Evolutionary conservation across 2,329 filamentous ascomycete genomes (phyloP).

Genomic region (Didymella glomerata): DNA sequence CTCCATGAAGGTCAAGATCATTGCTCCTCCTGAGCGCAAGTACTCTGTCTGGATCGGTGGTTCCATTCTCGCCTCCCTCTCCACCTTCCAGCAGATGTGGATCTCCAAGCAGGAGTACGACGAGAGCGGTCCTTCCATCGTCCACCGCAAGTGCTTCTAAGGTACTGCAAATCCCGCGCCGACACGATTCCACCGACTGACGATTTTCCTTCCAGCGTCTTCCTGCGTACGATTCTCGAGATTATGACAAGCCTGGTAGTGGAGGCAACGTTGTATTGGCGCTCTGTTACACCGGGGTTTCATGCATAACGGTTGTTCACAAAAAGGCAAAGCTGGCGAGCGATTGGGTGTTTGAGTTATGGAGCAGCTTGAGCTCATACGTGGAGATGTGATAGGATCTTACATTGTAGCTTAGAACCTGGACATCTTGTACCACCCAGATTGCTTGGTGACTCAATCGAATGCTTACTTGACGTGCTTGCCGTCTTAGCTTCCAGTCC

Average conservation of each 20-base stretch:
- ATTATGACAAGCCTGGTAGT: constrained; percentile 51
- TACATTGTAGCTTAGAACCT: constrained; percentile 54
- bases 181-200: constrained; percentile 30
- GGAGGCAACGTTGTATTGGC: constrained; percentile 48
- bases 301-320: constrained; percentile 49
- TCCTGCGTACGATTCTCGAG: constrained; percentile 46
- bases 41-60: constrained; percentile 99
- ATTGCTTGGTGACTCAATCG: constrained; percentile 8
- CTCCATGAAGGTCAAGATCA: constrained; percentile 99
- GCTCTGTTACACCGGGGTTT: constrained; percentile 48
- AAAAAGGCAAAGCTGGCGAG: constrained; percentile 51
- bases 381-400: constrained; percentile 45
- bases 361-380: constrained; percentile 47
- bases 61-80: constrained; percentile 98
- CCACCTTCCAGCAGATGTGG: constrained; percentile 99
- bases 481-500: not conserved
- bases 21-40: constrained; percentile 99
- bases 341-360: constrained; percentile 50
- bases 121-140: constrained; percentile 98
- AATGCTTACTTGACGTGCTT: constrained; percentile 17
- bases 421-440: constrained; percentile 32
- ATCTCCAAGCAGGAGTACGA: constrained; percentile 99
- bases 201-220: constrained; percentile 41
- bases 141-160: constrained; percentile 99
- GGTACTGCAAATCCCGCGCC: constrained; percentile 57